phyloP scores from a whole-genome alignment of 208 protist species.

The Willaertia magna region DNA sequence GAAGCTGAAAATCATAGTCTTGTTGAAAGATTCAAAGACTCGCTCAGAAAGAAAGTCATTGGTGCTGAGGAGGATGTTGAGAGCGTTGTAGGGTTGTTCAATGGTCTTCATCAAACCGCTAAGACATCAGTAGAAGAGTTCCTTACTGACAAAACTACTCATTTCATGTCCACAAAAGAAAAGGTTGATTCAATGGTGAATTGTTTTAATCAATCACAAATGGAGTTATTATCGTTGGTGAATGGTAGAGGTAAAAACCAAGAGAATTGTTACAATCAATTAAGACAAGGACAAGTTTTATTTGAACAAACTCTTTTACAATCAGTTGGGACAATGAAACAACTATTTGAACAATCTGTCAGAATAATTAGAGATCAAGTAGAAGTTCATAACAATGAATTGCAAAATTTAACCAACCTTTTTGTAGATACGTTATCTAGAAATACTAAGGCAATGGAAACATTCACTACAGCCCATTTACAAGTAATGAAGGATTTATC shows the following conservation, averaged over 20 bases:
- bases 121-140: background rate
- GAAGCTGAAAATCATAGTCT: background rate
- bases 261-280: background rate
- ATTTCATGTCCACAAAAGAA: background rate
- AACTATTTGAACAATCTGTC: background rate
- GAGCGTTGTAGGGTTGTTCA: background rate
- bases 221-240: background rate
- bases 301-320: background rate
- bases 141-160: background rate
- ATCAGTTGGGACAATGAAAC: background rate
- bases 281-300: background rate
- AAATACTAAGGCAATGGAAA: background rate
- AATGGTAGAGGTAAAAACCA: background rate
- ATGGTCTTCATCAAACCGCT: background rate
- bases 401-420: background rate
- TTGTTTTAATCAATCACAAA: background rate
- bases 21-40: background rate
- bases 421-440: background rate
- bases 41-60: background rate
- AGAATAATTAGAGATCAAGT: background rate
- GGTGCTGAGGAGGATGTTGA: background rate
- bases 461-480: background rate
- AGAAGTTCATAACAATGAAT: background rate
- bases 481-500: background rate
- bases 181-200: background rate